Conservation (phyloP, 2,329 filamentous ascomycete species). For the Colletotrichum trifolii region DNA sequence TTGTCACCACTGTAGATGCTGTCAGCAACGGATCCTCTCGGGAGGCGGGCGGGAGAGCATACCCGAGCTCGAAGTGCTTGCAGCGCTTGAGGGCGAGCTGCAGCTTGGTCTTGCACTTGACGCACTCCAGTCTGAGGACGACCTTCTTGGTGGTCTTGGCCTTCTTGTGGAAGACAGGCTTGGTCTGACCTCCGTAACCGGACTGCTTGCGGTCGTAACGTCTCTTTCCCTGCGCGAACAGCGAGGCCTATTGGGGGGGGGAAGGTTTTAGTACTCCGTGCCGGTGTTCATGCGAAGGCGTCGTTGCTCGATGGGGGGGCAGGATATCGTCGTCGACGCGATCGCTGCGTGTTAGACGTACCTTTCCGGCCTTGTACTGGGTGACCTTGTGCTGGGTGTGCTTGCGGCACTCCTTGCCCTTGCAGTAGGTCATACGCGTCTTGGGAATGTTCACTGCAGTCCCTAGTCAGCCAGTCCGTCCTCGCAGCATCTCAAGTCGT, state of each 20-base stretch:
- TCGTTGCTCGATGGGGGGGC: slow-evolving; percentile 3
- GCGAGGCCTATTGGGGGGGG: slow-evolving; percentile 76
- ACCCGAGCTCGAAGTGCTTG: slow-evolving; percentile 99
- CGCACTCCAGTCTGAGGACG: slow-evolving; percentile 97
- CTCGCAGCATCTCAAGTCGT: slow-evolving; percentile 9
- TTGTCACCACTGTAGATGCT: slow-evolving; percentile 87
- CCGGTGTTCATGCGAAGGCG: not conserved
- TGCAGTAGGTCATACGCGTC: slow-evolving; percentile 97
- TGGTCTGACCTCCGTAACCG: slow-evolving; percentile 99
- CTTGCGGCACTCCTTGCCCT: slow-evolving; percentile 93
- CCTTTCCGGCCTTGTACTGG: slow-evolving; percentile 97
- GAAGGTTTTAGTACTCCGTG: not conserved
- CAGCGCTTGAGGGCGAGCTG: slow-evolving; percentile 99
- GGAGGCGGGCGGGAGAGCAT: slow-evolving; percentile 46
- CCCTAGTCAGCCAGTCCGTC: slow-evolving; percentile 44
- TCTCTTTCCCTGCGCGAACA: slow-evolving; percentile 99
- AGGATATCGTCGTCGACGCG: slow-evolving; percentile 32
- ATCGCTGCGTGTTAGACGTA: slow-evolving; percentile 45
- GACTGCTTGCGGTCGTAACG: slow-evolving; percentile 99
- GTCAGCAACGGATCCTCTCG: slow-evolving; percentile 16
- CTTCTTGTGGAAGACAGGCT: slow-evolving; percentile 99
- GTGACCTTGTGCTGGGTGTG: slow-evolving; percentile 94
- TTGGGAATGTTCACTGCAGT: slow-evolving; percentile 95
- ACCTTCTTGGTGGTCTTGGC: slow-evolving; percentile 99
- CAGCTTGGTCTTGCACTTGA: slow-evolving; percentile 96